Evolutionary conservation across 306 rosid genomes (phyloP), one percentile per base, ranked within the genome.

Genomic region (Cajanus cajan): DNA sequence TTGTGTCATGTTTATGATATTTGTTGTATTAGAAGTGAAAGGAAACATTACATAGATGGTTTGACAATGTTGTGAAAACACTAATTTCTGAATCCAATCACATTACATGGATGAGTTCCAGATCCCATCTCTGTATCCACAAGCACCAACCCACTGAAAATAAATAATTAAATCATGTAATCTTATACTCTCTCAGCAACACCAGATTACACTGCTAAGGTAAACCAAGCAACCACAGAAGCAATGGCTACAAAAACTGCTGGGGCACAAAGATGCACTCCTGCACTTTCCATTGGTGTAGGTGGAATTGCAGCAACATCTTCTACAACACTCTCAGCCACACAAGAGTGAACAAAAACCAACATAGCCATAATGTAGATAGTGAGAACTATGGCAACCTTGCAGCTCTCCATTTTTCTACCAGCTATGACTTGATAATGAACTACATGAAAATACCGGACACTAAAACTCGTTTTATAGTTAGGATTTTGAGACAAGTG

Each of bases 271-370:
- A 81, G 21, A 11, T 70, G 62, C 21, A 82, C 73, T 24, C 76
- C 94, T 4, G 47, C 22, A n/a, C 92, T 86, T 74, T 89, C 89
- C 94, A 89, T 88, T n/a, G 89, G 94, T 9, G 94, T 58, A 2
- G 97, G 97, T 24, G 93, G 90, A 83, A 89, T 82, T n/a, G 85
- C 89, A 43, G 89, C 77, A 44, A 75, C 84, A 66, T 85, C 86
- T 83, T 83, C 86, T 37, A 41, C 82, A 12, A 64, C 84, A 34
- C 39, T 82, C 28, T 86, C 74, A 12, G 86, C 90, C 37, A 79
- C 81, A 47, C 77, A 57, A 73, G 74, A 34, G 24, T 59, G 72
- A 55, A 77, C 36, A 57, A 63, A 86, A 79, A 80, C 73, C 70
- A 91, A 40, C 43, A 82, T 68, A 54, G 80, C 87, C 77, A 89